phyloP scores from a whole-genome alignment of 2,329 filamentous ascomycete genomes.

The Exophiala xenobiotica region DNA sequence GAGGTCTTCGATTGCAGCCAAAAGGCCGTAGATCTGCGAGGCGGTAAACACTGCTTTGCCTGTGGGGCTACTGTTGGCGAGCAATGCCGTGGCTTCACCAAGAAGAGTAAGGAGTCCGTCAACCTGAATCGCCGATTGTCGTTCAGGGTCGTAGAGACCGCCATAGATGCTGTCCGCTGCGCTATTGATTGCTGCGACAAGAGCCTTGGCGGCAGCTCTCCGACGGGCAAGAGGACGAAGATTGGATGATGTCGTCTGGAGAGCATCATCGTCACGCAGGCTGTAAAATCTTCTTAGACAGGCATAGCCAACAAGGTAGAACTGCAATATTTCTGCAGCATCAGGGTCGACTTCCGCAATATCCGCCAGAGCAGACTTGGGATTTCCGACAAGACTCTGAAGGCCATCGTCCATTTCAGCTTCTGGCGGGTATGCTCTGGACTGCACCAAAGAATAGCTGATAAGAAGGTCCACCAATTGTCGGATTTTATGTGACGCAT shows the following conservation, averaged over 20 bases:
- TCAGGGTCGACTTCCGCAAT: slow-evolving; percentile 74
- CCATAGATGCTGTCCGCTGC: slow-evolving; percentile 89
- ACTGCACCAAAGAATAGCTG: slow-evolving; percentile 82
- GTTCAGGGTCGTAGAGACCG: slow-evolving; percentile 77
- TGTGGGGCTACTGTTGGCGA: slow-evolving; percentile 50
- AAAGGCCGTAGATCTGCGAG: slow-evolving; percentile 70
- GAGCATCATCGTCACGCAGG: slow-evolving; percentile 69
- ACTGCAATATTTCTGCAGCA: slow-evolving; percentile 78
- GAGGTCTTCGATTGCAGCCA: slow-evolving; percentile 77
- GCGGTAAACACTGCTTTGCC: slow-evolving; percentile 60
- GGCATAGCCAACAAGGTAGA: slow-evolving; percentile 86
- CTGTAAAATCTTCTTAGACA: slow-evolving; percentile 88
- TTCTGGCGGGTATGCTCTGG: slow-evolving; percentile 71
- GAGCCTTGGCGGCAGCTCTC: slow-evolving; percentile 68
- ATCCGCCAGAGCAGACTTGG: slow-evolving; percentile 67
- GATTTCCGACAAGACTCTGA: slow-evolving; percentile 66
- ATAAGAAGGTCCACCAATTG: slow-evolving; percentile 84
- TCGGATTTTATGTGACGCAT: slow-evolving; percentile 74
- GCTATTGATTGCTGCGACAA: slow-evolving; percentile 81
- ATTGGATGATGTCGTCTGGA: slow-evolving; percentile 32
- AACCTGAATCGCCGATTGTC: slow-evolving; percentile 81
- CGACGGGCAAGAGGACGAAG: slow-evolving; percentile 57
- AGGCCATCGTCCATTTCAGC: slow-evolving; percentile 73
- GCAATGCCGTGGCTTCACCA: slow-evolving; percentile 78
- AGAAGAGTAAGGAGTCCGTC: slow-evolving; percentile 82